phyloP scores from a whole-genome alignment of 2,329 filamentous ascomycete genomes.

The Fusarium odoratissimum region DNA sequence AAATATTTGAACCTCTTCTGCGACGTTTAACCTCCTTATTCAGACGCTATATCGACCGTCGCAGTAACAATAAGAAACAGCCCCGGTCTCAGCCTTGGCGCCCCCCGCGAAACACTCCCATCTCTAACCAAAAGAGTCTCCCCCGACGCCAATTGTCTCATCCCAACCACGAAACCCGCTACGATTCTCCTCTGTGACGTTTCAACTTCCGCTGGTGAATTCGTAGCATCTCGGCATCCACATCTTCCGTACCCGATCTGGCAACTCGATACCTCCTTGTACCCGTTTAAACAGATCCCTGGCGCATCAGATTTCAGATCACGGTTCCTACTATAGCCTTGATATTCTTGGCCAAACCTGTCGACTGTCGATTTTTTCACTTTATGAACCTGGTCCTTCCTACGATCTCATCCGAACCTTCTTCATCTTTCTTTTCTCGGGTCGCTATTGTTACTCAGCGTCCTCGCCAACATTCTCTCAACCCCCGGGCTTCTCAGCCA shows the following conservation, averaged over 20 bases:
- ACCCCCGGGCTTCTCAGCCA: constrained; percentile 24
- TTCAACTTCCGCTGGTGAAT: constrained; percentile 40
- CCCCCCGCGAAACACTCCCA: constrained; percentile 41
- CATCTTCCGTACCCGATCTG: constrained; percentile 30
- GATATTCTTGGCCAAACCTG: constrained; percentile 3
- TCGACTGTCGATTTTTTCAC: neutral
- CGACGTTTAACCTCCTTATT: constrained; percentile 30
- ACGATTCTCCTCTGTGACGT: constrained; percentile 39
- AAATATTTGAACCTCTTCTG: constrained; percentile 11
- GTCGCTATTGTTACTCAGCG: constrained; percentile 38
- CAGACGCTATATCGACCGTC: constrained; percentile 18
- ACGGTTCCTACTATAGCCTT: constrained; percentile 21
- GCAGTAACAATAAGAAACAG: constrained; percentile 16
- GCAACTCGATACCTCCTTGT: constrained; percentile 28
- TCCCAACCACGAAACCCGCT: constrained; percentile 25
- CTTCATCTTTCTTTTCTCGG: constrained; percentile 36
- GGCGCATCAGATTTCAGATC: constrained; percentile 36
- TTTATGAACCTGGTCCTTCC: constrained; percentile 41
- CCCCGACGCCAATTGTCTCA: constrained; percentile 46
- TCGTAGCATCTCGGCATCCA: constrained; percentile 30
- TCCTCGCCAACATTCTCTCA: constrained; percentile 23
- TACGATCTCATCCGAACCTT: constrained; percentile 18
- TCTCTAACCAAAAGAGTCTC: constrained; percentile 7
- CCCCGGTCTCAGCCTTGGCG: constrained; percentile 13
- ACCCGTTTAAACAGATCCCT: constrained; percentile 17